These are phyloP conservation scores for Plantago elongata DNA, from an alignment of 257 asterid species.

Conservation along the genomic window DNA sequence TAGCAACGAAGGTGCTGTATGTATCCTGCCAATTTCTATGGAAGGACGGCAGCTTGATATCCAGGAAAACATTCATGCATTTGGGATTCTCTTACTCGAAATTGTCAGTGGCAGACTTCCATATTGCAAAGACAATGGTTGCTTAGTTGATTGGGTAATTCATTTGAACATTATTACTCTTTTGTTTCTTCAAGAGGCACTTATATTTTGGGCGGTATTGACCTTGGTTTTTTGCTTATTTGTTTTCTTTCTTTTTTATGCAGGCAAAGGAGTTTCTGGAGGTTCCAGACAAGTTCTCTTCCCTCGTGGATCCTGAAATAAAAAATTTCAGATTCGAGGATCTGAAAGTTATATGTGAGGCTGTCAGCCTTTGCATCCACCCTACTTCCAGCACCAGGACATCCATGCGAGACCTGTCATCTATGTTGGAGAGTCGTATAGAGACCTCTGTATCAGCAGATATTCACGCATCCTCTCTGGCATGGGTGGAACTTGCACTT, in stretches of 20 bases:
- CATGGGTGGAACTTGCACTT: slow-evolving; percentile 94
- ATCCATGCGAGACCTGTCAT: slow-evolving; percentile 56
- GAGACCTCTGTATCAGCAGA: slow-evolving; percentile 69
- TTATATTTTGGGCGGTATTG: too few species aligned
- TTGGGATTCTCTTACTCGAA: slow-evolving; percentile 73
- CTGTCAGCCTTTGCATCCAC: slow-evolving; percentile 51
- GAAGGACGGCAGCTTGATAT: slow-evolving; percentile 46
- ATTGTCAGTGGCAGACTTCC: slow-evolving; percentile 76
- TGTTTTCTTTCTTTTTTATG: not conserved
- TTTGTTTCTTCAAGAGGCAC: not conserved
- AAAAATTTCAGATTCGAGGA: slow-evolving; percentile 75
- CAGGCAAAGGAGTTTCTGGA: slow-evolving; percentile 82
- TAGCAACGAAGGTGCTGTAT: slow-evolving; percentile 38
- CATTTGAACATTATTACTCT: not conserved
- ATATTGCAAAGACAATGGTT: slow-evolving; percentile 54
- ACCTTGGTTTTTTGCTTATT: not conserved
- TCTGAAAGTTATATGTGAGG: slow-evolving; percentile 68
- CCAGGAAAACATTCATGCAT: slow-evolving; percentile 52
- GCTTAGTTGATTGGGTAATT: slow-evolving; percentile 79
- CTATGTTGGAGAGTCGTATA: slow-evolving; percentile 59
- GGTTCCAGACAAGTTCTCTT: slow-evolving; percentile 58
- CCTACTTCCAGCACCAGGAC: slow-evolving; percentile 40
- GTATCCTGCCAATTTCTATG: slow-evolving; percentile 34
- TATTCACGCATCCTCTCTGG: slow-evolving; percentile 64
- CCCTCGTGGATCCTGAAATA: slow-evolving; percentile 74